Evolutionary conservation across 257 asterid species (phyloP), one percentile per base, ranked within the genome.

Genomic region (Gentiana straminea): DNA sequence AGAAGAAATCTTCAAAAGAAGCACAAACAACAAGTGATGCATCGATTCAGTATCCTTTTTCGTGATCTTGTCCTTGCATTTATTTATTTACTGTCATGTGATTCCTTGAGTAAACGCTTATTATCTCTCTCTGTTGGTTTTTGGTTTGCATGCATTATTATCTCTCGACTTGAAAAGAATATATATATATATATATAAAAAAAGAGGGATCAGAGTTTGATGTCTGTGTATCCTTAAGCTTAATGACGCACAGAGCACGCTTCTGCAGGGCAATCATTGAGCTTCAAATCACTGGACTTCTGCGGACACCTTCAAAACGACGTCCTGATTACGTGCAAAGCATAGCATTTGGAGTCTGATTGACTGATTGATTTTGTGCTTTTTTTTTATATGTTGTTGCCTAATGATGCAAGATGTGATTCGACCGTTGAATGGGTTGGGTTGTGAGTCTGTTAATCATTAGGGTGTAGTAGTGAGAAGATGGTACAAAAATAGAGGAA

Each of bases 271-370:
- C 97, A 48, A 78, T 88, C 33, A 69, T 69, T 12, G 99, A 92
- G 77, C 83, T 88, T 52, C 99, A 92, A 74, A 84, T 88, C 35
- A 77, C 86, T 11, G 99, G 99, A 37, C 76, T 92, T 58, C 79
- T 92, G 11, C 87, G 97, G 60, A 79, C 82, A 90, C 99, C 97
- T 61, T 83, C 86, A 80, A 92, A 83, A 79, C 76, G 95, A 58
- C 94, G 99, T 13, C 95, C 97, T 3, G 95, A 92, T 77, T 92
- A 59, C 57, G 90, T 92, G 65, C 99, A 88, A 76, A 83, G 95
- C 65, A 87, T 81, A 62, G 94, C 91, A 12, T 92, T 92, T 64
- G 99, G 97, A 60, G 74, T 85, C 61, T 91, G 66, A 83, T 41
- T 41, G 24, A 24, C 24, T 24, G 24, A 24, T 24, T 24, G 1